Conservation (phyloP, 2,329 filamentous ascomycete genomes). For the Ceratocystis huliohia region DNA sequence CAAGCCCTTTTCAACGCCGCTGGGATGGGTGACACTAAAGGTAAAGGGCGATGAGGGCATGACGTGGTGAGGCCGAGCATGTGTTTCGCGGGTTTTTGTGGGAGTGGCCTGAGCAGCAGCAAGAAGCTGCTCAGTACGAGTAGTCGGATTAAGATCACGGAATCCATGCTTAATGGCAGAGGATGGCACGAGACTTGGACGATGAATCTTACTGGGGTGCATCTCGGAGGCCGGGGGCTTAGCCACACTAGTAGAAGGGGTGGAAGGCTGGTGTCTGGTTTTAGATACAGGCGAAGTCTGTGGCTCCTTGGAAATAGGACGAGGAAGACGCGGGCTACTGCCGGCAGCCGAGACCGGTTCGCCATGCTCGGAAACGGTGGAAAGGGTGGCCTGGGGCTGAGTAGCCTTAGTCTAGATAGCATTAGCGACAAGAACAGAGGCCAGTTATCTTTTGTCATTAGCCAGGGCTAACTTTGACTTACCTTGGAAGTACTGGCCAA, state of each 20-base stretch:
- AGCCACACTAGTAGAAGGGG: slow-evolving; percentile 52
- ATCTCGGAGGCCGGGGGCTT: slow-evolving; percentile 70
- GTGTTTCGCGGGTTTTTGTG: slow-evolving; percentile 34
- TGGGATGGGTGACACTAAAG: slow-evolving; percentile 45
- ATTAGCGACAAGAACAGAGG: background rate
- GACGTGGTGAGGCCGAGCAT: slow-evolving; percentile 41
- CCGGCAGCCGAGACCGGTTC: slow-evolving; percentile 26
- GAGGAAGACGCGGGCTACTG: slow-evolving; percentile 16
- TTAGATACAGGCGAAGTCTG: slow-evolving; percentile 15
- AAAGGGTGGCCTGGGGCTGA: slow-evolving; percentile 29
- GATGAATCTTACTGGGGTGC: slow-evolving; percentile 76
- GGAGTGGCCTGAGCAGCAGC: slow-evolving; percentile 32
- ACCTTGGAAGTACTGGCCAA: slow-evolving; percentile 32
- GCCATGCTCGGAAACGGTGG: slow-evolving; percentile 35
- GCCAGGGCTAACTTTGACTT: slow-evolving; percentile 20
- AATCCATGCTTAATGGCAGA: slow-evolving; percentile 76
- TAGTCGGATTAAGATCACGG: slow-evolving; percentile 45
- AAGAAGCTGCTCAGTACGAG: slow-evolving; percentile 23
- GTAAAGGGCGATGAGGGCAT: slow-evolving; percentile 49
- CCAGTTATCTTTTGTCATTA: background rate
- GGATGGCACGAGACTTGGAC: slow-evolving; percentile 62
- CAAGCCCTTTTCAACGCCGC: slow-evolving; percentile 37
- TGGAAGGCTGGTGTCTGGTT: slow-evolving; percentile 29
- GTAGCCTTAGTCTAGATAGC: slow-evolving; percentile 24
- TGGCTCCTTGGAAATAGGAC: slow-evolving; percentile 2